Conservation (phyloP, 2,329 filamentous ascomycete species). For the Aspergillus bombycis region DNA sequence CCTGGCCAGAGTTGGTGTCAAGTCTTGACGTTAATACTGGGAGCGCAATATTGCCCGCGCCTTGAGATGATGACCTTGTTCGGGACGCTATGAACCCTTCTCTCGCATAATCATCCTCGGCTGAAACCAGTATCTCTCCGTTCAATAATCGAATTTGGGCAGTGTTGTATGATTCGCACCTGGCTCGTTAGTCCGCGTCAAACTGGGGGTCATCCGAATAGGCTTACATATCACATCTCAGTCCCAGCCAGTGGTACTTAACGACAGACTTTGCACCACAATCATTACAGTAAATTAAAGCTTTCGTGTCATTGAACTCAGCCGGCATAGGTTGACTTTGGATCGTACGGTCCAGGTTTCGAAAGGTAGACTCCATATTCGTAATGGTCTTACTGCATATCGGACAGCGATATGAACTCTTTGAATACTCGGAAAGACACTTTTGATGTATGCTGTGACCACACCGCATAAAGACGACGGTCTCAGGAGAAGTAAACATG, state of each 20-base stretch:
- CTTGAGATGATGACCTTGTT: conserved; percentile 32
- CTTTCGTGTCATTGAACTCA: conserved; percentile 77
- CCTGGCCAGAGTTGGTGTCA: conserved; percentile 30
- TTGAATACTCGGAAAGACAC: conserved; percentile 87
- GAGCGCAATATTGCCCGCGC: conserved; percentile 26
- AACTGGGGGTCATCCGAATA: neutral
- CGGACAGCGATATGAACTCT: conserved; percentile 90
- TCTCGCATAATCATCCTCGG: conserved; percentile 31
- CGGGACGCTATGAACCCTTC: conserved; percentile 20
- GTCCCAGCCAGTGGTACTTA: conserved; percentile 89
- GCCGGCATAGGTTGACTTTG: conserved; percentile 87
- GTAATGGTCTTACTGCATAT: conserved; percentile 96
- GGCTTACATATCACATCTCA: conserved; percentile 72
- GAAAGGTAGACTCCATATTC: conserved; percentile 96
- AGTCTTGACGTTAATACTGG: conserved; percentile 31
- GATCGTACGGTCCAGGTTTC: conserved; percentile 86
- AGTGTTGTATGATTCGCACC: conserved; percentile 53
- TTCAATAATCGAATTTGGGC: conserved; percentile 46
- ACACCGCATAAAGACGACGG: conserved; percentile 92
- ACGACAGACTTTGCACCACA: conserved; percentile 86
- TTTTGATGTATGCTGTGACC: conserved; percentile 93
- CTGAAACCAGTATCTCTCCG: conserved; percentile 28
- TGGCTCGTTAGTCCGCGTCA: conserved; percentile 22
- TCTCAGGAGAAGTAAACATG: conserved; percentile 86
- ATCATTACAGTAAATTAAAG: conserved; percentile 90